Evolutionary conservation across 2,329 filamentous ascomycete genomes (phyloP).

Genomic region (Diaporthe longicolla): DNA sequence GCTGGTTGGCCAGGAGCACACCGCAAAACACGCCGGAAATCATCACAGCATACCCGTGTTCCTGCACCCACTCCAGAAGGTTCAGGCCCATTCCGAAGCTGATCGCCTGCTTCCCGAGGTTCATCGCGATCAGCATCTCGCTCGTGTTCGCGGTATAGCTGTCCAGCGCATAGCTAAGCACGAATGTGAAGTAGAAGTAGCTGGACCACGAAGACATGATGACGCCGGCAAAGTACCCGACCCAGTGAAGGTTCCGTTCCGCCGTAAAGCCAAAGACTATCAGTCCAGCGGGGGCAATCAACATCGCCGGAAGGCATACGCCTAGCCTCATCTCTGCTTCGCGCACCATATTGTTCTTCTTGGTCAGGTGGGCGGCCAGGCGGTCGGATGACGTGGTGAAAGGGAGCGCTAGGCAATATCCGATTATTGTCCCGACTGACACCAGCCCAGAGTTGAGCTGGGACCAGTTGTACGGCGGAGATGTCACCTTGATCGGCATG

Average conservation of each 20-base stretch:
- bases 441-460: conserved; percentile 61
- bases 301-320: conserved; percentile 54
- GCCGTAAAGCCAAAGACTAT: conserved; percentile 59
- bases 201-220: conserved; percentile 63
- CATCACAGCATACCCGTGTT: conserved; percentile 64
- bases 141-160: conserved; percentile 71
- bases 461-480: conserved; percentile 61
- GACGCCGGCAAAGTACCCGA: conserved; percentile 64
- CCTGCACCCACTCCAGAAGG: conserved; percentile 64
- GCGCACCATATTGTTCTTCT: conserved; percentile 60
- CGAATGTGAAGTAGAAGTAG: conserved; percentile 71
- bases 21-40: conserved; percentile 65
- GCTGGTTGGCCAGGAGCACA: conserved; percentile 64
- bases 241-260: conserved; percentile 58
- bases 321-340: conserved; percentile 64
- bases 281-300: conserved; percentile 58
- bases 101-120: conserved; percentile 69
- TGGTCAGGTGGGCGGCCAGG: conserved; percentile 59
- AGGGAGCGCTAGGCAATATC: conserved; percentile 57
- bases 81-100: conserved; percentile 67
- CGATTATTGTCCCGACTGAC: conserved; percentile 56
- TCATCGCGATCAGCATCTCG: conserved; percentile 74
- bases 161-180: conserved; percentile 73
- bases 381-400: conserved; percentile 59
- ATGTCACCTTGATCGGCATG: conserved; percentile 62